Evolutionary conservation across 2,329 filamentous ascomycete genomes (phyloP).

Genomic region (Didymellaceae sp.): DNA sequence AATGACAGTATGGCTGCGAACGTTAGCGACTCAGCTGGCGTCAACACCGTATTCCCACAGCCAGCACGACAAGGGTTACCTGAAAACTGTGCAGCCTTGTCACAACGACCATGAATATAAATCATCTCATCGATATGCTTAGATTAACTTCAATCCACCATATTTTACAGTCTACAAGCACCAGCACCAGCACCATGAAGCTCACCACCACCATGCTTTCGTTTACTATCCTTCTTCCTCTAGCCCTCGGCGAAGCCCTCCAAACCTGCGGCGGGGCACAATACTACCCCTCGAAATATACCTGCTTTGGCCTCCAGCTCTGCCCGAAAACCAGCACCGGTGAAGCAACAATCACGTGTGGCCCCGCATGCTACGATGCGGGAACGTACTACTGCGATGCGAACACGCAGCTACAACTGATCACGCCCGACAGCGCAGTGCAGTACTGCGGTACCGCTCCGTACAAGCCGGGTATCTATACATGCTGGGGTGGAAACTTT

Average conservation of each 20-base stretch:
- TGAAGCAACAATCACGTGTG: slow-evolving; percentile 13
- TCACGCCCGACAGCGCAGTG: slow-evolving; percentile 4
- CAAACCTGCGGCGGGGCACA: slow-evolving; percentile 7
- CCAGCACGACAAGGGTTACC: too few species aligned
- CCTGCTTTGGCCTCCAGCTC: slow-evolving; percentile 10
- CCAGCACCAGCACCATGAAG: background rate
- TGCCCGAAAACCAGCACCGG: slow-evolving; percentile 10
- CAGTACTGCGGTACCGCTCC: slow-evolving; percentile 11
- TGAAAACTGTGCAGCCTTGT: too few species aligned
- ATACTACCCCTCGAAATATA: slow-evolving; percentile 17
- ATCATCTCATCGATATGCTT: too few species aligned
- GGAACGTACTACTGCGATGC: slow-evolving; percentile 17
- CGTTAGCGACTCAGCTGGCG: too few species aligned
- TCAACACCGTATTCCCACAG: too few species aligned
- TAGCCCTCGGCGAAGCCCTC: slow-evolving; percentile 7
- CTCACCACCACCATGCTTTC: background rate
- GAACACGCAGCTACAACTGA: slow-evolving; percentile 11
- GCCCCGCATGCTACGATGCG: slow-evolving; percentile 13
- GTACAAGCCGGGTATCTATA: slow-evolving; percentile 34
- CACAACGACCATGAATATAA: too few species aligned
- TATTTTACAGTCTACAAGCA: too few species aligned
- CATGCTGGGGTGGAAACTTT: slow-evolving; percentile 48
- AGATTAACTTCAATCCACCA: too few species aligned
- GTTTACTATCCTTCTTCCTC: slow-evolving; percentile 1
- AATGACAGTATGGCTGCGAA: too few species aligned